Percentiles rank a stretch among this genome's conserved stretches.
Conservation (phyloP, 1,284 basidiomycete species). For the Apiotrichum laibachii region DNA sequence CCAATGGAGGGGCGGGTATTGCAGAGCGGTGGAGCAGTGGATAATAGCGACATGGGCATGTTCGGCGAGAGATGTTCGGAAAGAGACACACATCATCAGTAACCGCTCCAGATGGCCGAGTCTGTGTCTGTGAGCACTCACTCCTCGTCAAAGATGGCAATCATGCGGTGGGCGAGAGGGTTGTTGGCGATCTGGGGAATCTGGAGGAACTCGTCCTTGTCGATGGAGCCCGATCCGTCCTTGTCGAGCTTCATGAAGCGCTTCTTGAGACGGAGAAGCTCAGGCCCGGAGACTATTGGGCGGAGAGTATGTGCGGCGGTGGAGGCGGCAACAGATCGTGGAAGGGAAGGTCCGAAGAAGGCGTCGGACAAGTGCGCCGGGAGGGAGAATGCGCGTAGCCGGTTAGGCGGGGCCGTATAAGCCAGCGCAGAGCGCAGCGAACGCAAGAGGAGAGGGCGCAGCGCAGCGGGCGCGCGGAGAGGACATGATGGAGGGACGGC, state of each 20-base stretch:
- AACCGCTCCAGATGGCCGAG: background rate
- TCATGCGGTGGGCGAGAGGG: constrained; percentile 93
- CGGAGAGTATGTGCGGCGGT: background rate
- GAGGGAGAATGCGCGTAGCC: no score
- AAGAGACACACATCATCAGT: no score
- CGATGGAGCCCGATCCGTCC: constrained; percentile 96
- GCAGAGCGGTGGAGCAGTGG: no score
- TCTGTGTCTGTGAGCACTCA: constrained; percentile 54
- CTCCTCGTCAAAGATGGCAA: constrained; percentile 99
- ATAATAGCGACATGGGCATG: no score
- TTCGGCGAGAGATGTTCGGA: no score
- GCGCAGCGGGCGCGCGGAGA: no score
- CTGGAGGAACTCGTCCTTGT: constrained; percentile 97
- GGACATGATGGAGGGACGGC: no score
- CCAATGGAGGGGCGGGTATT: no score
- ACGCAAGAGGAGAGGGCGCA: no score
- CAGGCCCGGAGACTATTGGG: constrained; percentile 75
- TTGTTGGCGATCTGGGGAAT: constrained; percentile 99
- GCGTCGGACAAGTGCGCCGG: background rate
- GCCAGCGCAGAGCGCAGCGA: no score
- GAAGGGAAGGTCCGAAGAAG: background rate
- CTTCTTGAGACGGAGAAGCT: constrained; percentile 93
- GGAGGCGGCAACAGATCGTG: background rate
- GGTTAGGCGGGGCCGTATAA: no score
- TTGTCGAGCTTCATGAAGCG: constrained; percentile 99